Percentiles rank a stretch among this genome's conserved stretches.
These are phyloP conservation scores for Taiwanofungus camphoratus DNA, from an alignment of 1,284 basidiomycete species.

Conservation along the genomic window DNA sequence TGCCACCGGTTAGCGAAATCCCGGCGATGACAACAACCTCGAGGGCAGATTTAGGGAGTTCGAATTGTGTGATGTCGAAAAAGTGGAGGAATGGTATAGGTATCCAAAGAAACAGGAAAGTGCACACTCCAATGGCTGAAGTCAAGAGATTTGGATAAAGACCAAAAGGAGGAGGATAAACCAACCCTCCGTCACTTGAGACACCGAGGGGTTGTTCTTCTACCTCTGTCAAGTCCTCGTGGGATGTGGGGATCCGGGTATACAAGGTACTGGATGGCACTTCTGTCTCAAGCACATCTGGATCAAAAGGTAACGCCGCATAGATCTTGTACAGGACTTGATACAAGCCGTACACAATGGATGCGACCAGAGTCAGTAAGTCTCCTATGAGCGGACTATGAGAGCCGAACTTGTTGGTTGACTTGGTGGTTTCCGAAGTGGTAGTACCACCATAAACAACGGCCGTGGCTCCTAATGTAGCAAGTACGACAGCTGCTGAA, in stretches of 20 bases:
- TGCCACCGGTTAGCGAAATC: conserved; percentile 59
- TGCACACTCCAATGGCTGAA: conserved; percentile 60
- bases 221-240: conserved; percentile 22
- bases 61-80: conserved; percentile 52
- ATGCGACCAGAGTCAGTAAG: conserved; percentile 63
- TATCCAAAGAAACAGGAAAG: conserved; percentile 62
- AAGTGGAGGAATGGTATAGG: conserved; percentile 66
- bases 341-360: conserved; percentile 66
- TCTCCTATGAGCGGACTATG: conserved; percentile 68
- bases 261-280: conserved; percentile 34
- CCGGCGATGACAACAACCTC: conserved; percentile 48
- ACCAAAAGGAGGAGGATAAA: conserved; percentile 65
- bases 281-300: conserved; percentile 33
- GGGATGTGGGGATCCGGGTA: conserved; percentile 33
- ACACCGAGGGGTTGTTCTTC: conserved; percentile 13
- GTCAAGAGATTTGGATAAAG: conserved; percentile 75
- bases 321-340: conserved; percentile 81
- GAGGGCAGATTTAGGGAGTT: conserved; percentile 42
- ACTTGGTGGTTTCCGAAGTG: conserved; percentile 9
- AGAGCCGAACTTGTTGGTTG: conserved; percentile 21
- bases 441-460: conserved; percentile 74
- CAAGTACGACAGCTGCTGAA: conserved; percentile 66
- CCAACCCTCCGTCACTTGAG: conserved; percentile 25
- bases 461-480: conserved; percentile 64
- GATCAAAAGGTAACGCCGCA: conserved; percentile 57